These are phyloP conservation scores for Cordyceps fumosorosea DNA, from an alignment of 2,329 filamentous ascomycete species.

Conservation along the genomic window DNA sequence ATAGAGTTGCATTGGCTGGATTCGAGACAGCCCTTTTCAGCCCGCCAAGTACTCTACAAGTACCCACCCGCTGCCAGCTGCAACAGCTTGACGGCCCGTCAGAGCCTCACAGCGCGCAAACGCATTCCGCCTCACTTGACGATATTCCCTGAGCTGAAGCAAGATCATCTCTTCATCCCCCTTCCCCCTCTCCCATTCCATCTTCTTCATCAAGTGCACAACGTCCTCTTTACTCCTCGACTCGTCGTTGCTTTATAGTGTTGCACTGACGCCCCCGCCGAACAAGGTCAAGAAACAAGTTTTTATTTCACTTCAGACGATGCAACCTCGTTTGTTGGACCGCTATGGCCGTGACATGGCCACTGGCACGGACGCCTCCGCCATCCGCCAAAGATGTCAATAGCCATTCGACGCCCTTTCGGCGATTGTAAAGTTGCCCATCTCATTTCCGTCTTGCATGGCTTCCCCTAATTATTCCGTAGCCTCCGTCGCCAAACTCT, in stretches of 20 bases:
- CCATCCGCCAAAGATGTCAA: not conserved
- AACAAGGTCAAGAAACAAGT: constrained; percentile 8
- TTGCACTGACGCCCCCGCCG: not conserved
- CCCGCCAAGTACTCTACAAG: not conserved
- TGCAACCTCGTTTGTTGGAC: not conserved
- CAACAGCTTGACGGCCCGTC: constrained; percentile 1
- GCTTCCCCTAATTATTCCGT: constrained; percentile 7
- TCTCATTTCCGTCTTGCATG: not conserved
- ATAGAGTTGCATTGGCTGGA: not conserved
- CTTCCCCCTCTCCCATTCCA: not conserved
- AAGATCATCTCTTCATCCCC: not conserved
- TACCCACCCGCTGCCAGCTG: not conserved
- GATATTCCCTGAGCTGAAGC: not conserved
- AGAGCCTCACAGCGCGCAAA: constrained; percentile 5
- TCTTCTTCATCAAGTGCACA: not conserved
- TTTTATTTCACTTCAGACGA: constrained; percentile 1
- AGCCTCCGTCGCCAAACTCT: not conserved
- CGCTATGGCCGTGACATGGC: not conserved
- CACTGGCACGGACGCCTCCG: not conserved
- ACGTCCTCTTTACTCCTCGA: not conserved
- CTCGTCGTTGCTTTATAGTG: constrained; percentile 4
- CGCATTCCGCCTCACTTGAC: not conserved
- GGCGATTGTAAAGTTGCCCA: not conserved
- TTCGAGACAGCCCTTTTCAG: not conserved
- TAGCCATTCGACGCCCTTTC: not conserved